phyloP scores from a whole-genome alignment of 2,329 filamentous ascomycete species.

The Didymella lethalis region DNA sequence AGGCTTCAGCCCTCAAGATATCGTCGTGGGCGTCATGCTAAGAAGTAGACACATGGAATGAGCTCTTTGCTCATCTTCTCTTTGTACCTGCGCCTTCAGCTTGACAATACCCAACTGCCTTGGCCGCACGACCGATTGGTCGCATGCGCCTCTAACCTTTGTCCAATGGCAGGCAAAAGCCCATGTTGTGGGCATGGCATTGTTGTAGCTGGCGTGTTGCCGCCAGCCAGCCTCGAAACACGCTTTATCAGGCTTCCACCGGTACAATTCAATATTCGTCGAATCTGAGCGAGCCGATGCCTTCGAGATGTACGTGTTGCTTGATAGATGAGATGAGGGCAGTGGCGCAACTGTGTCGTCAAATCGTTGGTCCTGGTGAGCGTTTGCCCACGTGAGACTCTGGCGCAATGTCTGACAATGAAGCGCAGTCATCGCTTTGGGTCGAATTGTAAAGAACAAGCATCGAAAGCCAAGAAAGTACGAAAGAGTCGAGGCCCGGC shows the following conservation, averaged over 20 bases:
- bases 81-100: not conserved
- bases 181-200: not conserved
- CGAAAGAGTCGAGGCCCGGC: conserved; percentile 9
- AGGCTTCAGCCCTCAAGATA: conserved; percentile 1
- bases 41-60: not conserved
- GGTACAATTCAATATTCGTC: not conserved
- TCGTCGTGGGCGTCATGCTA: not conserved
- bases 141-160: not conserved
- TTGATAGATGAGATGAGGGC: not conserved
- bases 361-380: not conserved
- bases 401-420: not conserved
- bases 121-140: not conserved
- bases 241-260: not conserved
- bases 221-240: not conserved
- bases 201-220: conserved; percentile 5
- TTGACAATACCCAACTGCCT: not conserved
- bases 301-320: not conserved
- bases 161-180: not conserved
- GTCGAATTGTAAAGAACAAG: not conserved
- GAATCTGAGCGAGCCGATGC: not conserved
- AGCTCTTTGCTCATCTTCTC: not conserved
- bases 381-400: not conserved
- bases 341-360: not conserved
- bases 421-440: not conserved
- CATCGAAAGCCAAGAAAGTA: conserved; percentile 5